phyloP scores from a whole-genome alignment of 768 basidiomycete species.

The Suillus sp. region DNA sequence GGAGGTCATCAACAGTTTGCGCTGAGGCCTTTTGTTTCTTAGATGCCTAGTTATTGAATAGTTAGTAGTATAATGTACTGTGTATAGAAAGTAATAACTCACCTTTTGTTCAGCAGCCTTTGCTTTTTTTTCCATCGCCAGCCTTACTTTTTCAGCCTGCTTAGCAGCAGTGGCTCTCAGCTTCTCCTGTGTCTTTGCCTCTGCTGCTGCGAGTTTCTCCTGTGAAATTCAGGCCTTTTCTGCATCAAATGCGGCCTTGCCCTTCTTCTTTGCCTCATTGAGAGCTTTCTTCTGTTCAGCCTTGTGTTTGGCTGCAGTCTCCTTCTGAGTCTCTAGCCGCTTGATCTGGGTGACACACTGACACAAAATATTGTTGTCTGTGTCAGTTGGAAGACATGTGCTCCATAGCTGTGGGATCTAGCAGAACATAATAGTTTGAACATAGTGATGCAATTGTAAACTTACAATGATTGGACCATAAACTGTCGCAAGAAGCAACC shows the following conservation, averaged over 20 bases:
- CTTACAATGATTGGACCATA: conserved; percentile 30
- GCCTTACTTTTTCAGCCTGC: background rate
- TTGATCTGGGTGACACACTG: no score
- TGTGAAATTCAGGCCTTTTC: background rate
- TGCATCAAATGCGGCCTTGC: background rate
- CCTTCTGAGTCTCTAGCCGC: no score
- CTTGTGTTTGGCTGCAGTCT: background rate
- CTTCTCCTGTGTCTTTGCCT: background rate
- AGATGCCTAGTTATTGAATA: no score
- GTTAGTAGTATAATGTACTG: no score
- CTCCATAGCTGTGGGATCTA: conserved; percentile 33
- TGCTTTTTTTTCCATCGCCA: background rate
- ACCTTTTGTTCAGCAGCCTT: background rate
- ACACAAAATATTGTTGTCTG: no score
- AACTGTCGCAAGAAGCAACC: conserved; percentile 31
- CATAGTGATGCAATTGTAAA: no score
- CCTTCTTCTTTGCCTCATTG: background rate
- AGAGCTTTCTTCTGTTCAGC: background rate
- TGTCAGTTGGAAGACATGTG: conserved; percentile 12
- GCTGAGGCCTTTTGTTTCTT: background rate
- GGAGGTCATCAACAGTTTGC: no score
- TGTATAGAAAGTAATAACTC: no score
- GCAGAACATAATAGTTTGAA: conserved; percentile 10
- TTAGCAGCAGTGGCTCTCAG: background rate
- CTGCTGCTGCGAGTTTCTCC: background rate